phyloP scores from a whole-genome alignment of 2,329 filamentous ascomycete genomes.

The Sporothrix schenckii region DNA sequence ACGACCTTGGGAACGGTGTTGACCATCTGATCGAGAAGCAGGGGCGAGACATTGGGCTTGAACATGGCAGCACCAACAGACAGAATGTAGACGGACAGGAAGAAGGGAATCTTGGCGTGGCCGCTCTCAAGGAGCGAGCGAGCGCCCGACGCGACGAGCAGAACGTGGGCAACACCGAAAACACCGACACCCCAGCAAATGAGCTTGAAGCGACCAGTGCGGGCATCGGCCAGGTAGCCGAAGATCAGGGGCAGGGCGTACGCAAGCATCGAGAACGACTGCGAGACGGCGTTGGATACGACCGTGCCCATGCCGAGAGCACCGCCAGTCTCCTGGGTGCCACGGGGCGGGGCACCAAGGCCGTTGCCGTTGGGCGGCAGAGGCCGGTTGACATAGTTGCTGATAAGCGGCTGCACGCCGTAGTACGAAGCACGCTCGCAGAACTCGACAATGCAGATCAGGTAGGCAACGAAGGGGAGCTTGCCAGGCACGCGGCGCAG shows the following conservation, averaged over 20 bases:
- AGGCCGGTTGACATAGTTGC: constrained; percentile 64
- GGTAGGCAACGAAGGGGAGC: constrained; percentile 68
- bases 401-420: constrained; percentile 69
- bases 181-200: constrained; percentile 71
- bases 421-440: constrained; percentile 81
- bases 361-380: constrained; percentile 58
- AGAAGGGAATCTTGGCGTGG: constrained; percentile 56
- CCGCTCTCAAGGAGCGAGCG: constrained; percentile 49
- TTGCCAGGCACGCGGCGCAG: constrained; percentile 66
- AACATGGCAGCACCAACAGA: constrained; percentile 74
- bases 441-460: constrained; percentile 71
- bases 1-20: constrained; percentile 61
- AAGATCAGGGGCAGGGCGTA: constrained; percentile 61
- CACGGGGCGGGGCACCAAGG: constrained; percentile 48
- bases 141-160: constrained; percentile 65
- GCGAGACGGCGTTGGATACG: constrained; percentile 54
- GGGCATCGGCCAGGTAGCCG: constrained; percentile 66
- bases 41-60: constrained; percentile 76
- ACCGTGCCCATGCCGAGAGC: constrained; percentile 62
- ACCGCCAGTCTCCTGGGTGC: constrained; percentile 55
- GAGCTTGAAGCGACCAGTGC: constrained; percentile 70
- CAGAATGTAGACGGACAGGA: constrained; percentile 61
- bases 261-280: constrained; percentile 60
- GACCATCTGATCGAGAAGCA: constrained; percentile 71
- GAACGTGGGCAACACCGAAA: constrained; percentile 68